phyloP scores from a whole-genome alignment of 2,329 filamentous ascomycete species.

The Xylaria hypoxylon region DNA sequence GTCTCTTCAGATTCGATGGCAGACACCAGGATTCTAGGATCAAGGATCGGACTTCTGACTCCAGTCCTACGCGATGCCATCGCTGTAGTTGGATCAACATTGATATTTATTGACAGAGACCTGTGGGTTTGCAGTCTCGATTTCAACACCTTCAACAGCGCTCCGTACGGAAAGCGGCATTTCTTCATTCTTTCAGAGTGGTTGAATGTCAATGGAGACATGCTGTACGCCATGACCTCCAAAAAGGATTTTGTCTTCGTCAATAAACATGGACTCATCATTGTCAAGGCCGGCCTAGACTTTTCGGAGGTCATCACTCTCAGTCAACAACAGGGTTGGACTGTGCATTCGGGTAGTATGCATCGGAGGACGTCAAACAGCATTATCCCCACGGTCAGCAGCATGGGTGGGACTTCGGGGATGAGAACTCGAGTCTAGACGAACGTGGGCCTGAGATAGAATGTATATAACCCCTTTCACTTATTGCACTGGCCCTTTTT shows the following conservation, averaged over 20 bases:
- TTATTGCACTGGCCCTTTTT: constrained; percentile 3
- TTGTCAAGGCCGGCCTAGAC: constrained; percentile 33
- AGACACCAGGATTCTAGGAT: constrained; percentile 21
- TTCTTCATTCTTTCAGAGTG: constrained; percentile 40
- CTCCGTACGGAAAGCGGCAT: constrained; percentile 37
- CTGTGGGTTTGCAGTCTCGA: constrained; percentile 39
- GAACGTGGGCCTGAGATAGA: constrained; percentile 18
- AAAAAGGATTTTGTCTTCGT: constrained; percentile 37
- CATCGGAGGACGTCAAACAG: constrained; percentile 35
- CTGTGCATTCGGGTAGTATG: constrained; percentile 38
- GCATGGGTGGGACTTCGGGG: constrained; percentile 15
- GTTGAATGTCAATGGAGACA: constrained; percentile 36
- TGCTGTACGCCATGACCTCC: constrained; percentile 34
- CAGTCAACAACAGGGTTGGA: constrained; percentile 33
- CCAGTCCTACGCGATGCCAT: constrained; percentile 30
- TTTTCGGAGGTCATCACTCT: constrained; percentile 38
- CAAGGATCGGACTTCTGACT: constrained; percentile 28
- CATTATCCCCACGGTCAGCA: constrained; percentile 26
- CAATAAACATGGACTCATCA: constrained; percentile 32
- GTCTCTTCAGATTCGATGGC: constrained; percentile 19
- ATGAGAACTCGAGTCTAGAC: constrained; percentile 25
- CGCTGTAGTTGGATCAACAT: constrained; percentile 35
- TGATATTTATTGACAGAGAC: constrained; percentile 37
- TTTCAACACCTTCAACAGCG: constrained; percentile 33
- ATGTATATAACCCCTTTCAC: background rate